Conservation (phyloP, 2,329 filamentous ascomycete genomes). For the Emergomyces pasteurianus region DNA sequence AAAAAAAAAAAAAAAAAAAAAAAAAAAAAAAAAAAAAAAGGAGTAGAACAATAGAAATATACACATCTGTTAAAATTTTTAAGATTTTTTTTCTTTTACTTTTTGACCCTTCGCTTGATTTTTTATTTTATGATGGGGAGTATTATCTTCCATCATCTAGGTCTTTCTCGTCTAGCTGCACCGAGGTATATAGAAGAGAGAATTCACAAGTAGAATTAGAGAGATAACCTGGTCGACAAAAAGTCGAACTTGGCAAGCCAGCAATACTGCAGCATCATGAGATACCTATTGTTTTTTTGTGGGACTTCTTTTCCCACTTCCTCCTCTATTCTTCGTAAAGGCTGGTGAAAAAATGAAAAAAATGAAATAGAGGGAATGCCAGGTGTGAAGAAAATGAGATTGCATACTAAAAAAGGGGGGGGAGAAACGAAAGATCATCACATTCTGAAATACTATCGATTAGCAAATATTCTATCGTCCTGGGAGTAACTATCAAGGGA, state of each 20-base stretch:
- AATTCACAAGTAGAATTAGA: not conserved
- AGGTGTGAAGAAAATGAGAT: not conserved
- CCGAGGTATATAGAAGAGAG: not conserved
- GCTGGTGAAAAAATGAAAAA: not conserved
- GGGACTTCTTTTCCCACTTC: not conserved
- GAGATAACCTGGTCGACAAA: not conserved
- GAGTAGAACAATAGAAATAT: too few species aligned
- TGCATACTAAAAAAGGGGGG: not conserved
- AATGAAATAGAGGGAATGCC: not conserved
- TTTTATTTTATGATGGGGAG: not conserved
- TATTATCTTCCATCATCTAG: not conserved
- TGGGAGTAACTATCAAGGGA: not conserved
- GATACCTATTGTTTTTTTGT: too few species aligned
- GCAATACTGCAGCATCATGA: not conserved
- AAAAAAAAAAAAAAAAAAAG: too few species aligned
- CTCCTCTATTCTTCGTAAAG: not conserved
- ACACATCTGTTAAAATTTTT: not conserved
- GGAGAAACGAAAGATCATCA: not conserved
- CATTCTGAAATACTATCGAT: not conserved
- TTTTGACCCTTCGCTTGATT: not conserved
- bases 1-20: too few species aligned
- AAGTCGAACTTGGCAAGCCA: too few species aligned
- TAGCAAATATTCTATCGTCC: not conserved
- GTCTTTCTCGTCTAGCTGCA: not conserved
- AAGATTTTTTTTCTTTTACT: too few species aligned